A percentile compares a stretch with the other conserved stretches of the same genome.
These are phyloP conservation scores for Phlebopus sp. DNA, from an alignment of 1,284 basidiomycete genomes.

Conservation along the genomic window DNA sequence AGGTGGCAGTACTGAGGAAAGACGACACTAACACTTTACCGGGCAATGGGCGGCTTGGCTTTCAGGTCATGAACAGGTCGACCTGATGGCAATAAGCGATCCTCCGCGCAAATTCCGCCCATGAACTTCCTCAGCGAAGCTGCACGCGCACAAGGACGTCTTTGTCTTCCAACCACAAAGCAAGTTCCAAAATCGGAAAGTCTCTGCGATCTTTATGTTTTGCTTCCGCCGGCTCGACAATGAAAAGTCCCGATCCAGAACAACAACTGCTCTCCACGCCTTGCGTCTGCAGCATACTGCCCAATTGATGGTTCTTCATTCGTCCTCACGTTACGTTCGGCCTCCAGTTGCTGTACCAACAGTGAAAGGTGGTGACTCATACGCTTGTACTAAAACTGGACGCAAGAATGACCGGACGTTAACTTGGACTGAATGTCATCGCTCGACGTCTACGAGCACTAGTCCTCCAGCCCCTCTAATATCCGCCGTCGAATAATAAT, in stretches of 20 bases:
- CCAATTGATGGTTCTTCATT: no score
- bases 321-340: no score
- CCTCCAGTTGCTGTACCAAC: no score
- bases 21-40: constrained; percentile 11
- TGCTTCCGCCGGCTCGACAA: constrained; percentile 5
- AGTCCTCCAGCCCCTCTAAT: no score
- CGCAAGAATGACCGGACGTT: no score
- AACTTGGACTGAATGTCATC: no score
- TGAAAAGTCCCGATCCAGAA: constrained; percentile 5
- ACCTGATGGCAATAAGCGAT: constrained; percentile 9
- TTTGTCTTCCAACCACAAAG: constrained; percentile 16
- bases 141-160: background rate
- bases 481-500: no score
- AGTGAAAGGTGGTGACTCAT: no score
- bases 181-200: constrained; percentile 10
- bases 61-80: constrained; percentile 14
- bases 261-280: background rate
- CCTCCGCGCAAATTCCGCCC: constrained; percentile 1
- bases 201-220: background rate
- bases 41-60: constrained; percentile 8
- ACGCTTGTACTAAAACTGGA: no score
- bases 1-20: background rate
- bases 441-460: no score
- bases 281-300: background rate
- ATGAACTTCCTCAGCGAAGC: background rate